Evolutionary conservation across 2,329 filamentous ascomycete species (phyloP).

Genomic region (Penicillium italicum): DNA sequence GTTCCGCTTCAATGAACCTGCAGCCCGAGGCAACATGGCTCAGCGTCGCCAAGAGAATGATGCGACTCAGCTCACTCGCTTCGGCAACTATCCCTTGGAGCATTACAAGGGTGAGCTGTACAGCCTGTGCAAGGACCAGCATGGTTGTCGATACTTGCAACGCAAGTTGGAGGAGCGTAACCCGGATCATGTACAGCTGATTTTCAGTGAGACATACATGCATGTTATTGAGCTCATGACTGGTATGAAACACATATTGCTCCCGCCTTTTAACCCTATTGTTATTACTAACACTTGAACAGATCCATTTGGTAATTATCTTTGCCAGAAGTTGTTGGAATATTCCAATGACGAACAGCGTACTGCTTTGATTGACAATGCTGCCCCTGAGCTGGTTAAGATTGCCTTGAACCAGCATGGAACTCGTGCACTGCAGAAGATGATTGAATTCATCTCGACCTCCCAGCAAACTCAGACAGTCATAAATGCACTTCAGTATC

Average conservation of each 20-base stretch:
- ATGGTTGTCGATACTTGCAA: slow-evolving; percentile 93
- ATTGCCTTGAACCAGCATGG: slow-evolving; percentile 97
- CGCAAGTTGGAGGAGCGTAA: slow-evolving; percentile 93
- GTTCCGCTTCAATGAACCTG: slow-evolving; percentile 65
- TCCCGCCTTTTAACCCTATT: neutral
- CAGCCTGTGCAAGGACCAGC: slow-evolving; percentile 91
- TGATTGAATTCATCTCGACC: slow-evolving; percentile 95
- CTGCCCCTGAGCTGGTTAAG: slow-evolving; percentile 78
- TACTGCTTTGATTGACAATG: slow-evolving; percentile 86
- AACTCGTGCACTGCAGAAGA: slow-evolving; percentile 94
- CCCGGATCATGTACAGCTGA: slow-evolving; percentile 79
- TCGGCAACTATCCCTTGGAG: slow-evolving; percentile 77
- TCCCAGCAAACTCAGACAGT: slow-evolving; percentile 81
- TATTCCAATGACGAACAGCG: slow-evolving; percentile 94
- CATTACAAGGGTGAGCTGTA: slow-evolving; percentile 80
- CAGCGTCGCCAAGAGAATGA: slow-evolving; percentile 51
- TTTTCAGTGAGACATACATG: slow-evolving; percentile 88
- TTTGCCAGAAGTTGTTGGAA: slow-evolving; percentile 97
- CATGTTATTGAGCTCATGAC: slow-evolving; percentile 98
- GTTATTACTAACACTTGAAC: slow-evolving; percentile 21
- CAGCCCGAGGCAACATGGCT: slow-evolving; percentile 72
- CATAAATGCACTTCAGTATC: slow-evolving; percentile 74
- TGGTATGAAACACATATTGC: slow-evolving; percentile 38
- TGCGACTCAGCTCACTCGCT: slow-evolving; percentile 66
- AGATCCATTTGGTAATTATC: slow-evolving; percentile 98